A percentile compares a stretch with the other conserved stretches of the same genome.
phyloP scores from a whole-genome alignment of 2,329 filamentous ascomycete genomes.

The Beauveria sp. region DNA sequence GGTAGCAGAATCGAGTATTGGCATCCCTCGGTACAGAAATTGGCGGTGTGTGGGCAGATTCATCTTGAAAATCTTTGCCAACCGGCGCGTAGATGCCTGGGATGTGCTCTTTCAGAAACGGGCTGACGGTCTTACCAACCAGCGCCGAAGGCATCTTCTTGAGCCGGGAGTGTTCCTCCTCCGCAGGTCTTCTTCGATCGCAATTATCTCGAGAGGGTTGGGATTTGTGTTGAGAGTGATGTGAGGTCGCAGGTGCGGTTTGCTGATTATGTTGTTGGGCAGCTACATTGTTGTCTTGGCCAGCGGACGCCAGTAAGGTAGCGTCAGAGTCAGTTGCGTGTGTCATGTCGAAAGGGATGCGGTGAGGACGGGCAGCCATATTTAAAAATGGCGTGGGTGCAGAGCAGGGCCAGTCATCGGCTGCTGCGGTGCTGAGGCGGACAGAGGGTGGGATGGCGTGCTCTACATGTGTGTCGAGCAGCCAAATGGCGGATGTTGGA shows the following conservation, averaged over 20 bases:
- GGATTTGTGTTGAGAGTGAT: slow-evolving; percentile 5
- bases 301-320: background rate
- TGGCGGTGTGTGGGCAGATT: slow-evolving; percentile 14
- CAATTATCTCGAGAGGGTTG: slow-evolving; percentile 35
- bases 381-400: slow-evolving; percentile 10
- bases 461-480: background rate
- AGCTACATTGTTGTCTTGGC: slow-evolving; percentile 9
- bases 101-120: slow-evolving; percentile 86
- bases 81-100: slow-evolving; percentile 80
- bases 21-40: slow-evolving; percentile 35
- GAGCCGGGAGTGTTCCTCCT: slow-evolving; percentile 40
- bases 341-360: slow-evolving; percentile 8
- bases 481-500: background rate
- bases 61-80: slow-evolving; percentile 44
- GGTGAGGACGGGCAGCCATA: slow-evolving; percentile 4
- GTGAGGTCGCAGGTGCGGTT: background rate
- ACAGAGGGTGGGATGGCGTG: slow-evolving; percentile 10
- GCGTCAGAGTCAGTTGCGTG: slow-evolving; percentile 1
- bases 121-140: slow-evolving; percentile 70
- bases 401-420: slow-evolving; percentile 6
- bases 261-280: background rate
- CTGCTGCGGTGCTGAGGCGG: slow-evolving; percentile 9
- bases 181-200: slow-evolving; percentile 41
- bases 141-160: slow-evolving; percentile 57
- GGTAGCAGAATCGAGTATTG: slow-evolving; percentile 92